These are phyloP conservation scores for Radiomyces spectabilis DNA, from an alignment of 192 early-diverging fungal species.

Conservation along the genomic window DNA sequence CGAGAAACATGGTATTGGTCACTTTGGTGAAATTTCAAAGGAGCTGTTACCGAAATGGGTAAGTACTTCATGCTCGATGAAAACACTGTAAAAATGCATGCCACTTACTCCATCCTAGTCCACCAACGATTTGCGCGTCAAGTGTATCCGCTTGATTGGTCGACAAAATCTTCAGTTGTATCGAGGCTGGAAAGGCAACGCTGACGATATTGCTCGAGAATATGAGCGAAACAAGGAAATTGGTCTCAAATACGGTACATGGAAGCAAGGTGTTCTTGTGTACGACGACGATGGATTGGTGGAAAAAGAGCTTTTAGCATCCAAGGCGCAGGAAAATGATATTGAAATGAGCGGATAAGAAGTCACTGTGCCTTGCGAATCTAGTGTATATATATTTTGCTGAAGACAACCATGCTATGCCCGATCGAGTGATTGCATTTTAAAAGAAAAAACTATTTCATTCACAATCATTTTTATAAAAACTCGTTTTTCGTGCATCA, in stretches of 20 bases:
- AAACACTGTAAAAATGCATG: neutral
- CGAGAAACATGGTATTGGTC: conserved; percentile 77
- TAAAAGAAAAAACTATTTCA: too few species aligned
- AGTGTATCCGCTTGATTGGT: conserved; percentile 76
- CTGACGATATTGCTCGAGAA: conserved; percentile 56
- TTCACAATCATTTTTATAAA: too few species aligned
- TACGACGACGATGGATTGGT: conserved; percentile 80
- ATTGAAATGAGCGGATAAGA: too few species aligned
- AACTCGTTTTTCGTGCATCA: too few species aligned
- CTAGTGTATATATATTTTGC: too few species aligned
- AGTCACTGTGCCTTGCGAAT: too few species aligned
- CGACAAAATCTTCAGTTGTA: conserved; percentile 84
- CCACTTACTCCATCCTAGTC: conserved; percentile 17
- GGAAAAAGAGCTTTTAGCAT: conserved; percentile 39
- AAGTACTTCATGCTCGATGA: conserved; percentile 16
- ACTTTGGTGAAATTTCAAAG: conserved; percentile 82
- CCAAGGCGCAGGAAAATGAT: too few species aligned
- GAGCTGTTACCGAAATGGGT: conserved; percentile 71
- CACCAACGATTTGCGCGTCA: conserved; percentile 78
- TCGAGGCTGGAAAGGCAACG: conserved; percentile 77
- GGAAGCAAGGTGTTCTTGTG: conserved; percentile 76
- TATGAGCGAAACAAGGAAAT: conserved; percentile 79
- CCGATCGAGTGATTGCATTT: too few species aligned
- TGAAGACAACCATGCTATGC: too few species aligned
- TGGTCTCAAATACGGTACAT: conserved; percentile 62